phyloP scores from a whole-genome alignment of 1,284 basidiomycete genomes.

The Psilocybe mexicana region DNA sequence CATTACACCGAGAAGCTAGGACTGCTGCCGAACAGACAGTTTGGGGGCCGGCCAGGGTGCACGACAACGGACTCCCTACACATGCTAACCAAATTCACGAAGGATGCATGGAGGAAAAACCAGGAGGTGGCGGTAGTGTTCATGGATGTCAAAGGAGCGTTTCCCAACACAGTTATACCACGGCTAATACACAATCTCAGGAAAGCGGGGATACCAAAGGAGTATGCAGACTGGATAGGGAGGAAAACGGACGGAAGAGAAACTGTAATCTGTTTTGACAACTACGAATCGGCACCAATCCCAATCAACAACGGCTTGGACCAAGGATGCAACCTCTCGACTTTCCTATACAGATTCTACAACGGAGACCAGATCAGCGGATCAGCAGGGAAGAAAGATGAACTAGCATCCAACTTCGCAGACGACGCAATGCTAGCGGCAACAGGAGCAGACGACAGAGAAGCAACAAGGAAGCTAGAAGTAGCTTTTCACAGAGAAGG shows the following conservation, averaged over 20 bases:
- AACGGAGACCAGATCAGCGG: slow-evolving; percentile 29
- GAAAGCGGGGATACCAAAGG: slow-evolving; percentile 25
- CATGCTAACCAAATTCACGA: slow-evolving; percentile 29
- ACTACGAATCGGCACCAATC: slow-evolving; percentile 24
- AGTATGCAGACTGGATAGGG: slow-evolving; percentile 20
- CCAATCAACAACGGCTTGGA: slow-evolving; percentile 23
- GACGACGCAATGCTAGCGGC: slow-evolving; percentile 22
- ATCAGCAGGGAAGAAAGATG: slow-evolving; percentile 12
- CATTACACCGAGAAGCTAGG: slow-evolving; percentile 19
- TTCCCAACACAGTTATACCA: slow-evolving; percentile 33
- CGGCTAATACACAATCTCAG: slow-evolving; percentile 35
- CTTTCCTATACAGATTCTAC: slow-evolving; percentile 35
- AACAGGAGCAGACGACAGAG: slow-evolving; percentile 1
- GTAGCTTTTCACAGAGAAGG: slow-evolving; percentile 5
- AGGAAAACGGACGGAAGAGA: slow-evolving; percentile 17
- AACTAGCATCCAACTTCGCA: slow-evolving; percentile 27
- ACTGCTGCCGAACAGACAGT: slow-evolving; percentile 32
- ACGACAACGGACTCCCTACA: slow-evolving; percentile 40
- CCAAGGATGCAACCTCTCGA: slow-evolving; percentile 35
- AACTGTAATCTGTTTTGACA: slow-evolving; percentile 30
- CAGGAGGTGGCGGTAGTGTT: slow-evolving; percentile 35
- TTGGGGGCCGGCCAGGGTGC: slow-evolving; percentile 34
- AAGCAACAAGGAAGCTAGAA: slow-evolving; percentile 6
- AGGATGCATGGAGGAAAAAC: slow-evolving; percentile 33
- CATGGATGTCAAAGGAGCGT: slow-evolving; percentile 42